Percentiles rank a stretch among this genome's conserved stretches.
phyloP scores from a whole-genome alignment of 2,329 filamentous ascomycete species.

The Hirsutella thompsonii region DNA sequence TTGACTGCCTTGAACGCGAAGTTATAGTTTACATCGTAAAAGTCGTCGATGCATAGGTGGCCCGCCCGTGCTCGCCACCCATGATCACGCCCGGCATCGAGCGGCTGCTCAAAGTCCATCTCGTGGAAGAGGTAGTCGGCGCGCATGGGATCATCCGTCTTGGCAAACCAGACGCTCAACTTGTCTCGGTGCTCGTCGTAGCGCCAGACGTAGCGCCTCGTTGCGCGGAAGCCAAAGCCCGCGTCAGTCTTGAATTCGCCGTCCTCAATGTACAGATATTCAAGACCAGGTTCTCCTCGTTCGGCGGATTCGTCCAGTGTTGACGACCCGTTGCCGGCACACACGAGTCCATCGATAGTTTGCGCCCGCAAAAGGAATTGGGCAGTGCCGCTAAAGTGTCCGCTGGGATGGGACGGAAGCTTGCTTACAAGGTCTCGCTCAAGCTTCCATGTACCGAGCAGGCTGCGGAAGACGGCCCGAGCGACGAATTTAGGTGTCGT shows the following conservation, averaged over 20 bases:
- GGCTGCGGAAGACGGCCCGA: conserved; percentile 53
- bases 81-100: conserved; percentile 14
- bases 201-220: conserved; percentile 58
- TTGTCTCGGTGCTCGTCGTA: conserved; percentile 48
- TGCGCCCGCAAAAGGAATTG: conserved; percentile 49
- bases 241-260: conserved; percentile 48
- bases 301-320: conserved; percentile 13
- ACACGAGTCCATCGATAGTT: conserved; percentile 37
- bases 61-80: conserved; percentile 53
- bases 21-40: conserved; percentile 57
- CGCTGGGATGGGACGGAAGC: conserved; percentile 46
- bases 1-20: conserved; percentile 49
- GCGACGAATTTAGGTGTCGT: conserved; percentile 41
- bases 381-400: conserved; percentile 51
- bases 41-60: conserved; percentile 60
- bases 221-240: conserved; percentile 45
- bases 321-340: conserved; percentile 8
- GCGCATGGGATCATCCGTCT: conserved; percentile 43
- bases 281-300: conserved; percentile 21
- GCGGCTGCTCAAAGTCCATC: conserved; percentile 43
- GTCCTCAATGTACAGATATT: conserved; percentile 59
- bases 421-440: conserved; percentile 41
- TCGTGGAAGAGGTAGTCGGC: conserved; percentile 68
- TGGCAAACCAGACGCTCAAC: conserved; percentile 63
- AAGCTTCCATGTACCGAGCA: conserved; percentile 59